Base-by-base conservation (phyloP, 768 basidiomycete species). In the Termitomyces sp. region DNA sequence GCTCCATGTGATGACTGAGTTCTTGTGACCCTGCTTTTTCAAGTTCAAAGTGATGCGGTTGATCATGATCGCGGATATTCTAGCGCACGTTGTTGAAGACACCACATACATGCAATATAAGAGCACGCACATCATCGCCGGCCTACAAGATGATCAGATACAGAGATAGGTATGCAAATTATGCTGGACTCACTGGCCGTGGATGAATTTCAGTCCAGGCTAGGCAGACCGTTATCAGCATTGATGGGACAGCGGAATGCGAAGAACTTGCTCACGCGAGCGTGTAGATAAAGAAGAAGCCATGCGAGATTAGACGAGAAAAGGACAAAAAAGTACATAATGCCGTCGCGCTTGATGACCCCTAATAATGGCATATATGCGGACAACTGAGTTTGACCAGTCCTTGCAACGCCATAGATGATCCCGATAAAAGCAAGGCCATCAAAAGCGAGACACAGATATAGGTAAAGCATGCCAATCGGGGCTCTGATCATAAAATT, bases 301-400 rank as follows among this genome's bases (percentile, higher is more conserved):
- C 65, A 66, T 4, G 61, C 43, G 22, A 64, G 56, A 44, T 65
- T 65, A 5, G 62, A 64, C 0, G 65, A 64, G 39, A 66, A 66
- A 18, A 66, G 60, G 10, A 66, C 63, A 10, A 64, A 57, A 49
- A 66, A 66, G 30, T 64, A 66, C 10, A 66, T 18, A 16, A 62
- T 43, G 1, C 65, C 65, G 36, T 66, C 65, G 4, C 59, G 58
- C 36, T 61, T 56, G 39, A 64, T 59, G 16, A 62, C 50, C 12
- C 52, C n/a, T 12, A 62, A 0, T 13, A 64, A 4, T 8, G 46
- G 43, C 37, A 51, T 13, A 24, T 14, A 5, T 47, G 24, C 50
- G 24, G 4, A 32, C 4, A 24, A 5, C 4, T 39, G 14, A 2
- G 3, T 18, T 42, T 37, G 42, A 36, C 51, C 14, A 20, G 39